Base-by-base conservation (phyloP, 345 rosid species). In the Lumnitzera racemosa region DNA sequence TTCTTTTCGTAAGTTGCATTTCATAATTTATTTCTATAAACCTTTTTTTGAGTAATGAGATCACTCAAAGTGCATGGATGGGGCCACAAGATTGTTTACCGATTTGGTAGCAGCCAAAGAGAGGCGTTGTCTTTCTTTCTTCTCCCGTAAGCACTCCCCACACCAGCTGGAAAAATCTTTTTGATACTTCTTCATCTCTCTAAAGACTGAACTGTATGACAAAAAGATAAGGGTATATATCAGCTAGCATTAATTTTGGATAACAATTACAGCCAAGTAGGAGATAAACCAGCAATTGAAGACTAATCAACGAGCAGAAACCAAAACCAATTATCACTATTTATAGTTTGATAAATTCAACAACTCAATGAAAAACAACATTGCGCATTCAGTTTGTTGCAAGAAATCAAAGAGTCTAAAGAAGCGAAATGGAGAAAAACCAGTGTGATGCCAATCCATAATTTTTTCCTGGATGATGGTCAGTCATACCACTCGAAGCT, bases 151-250 rank as follows among this genome's bases (percentile, higher is more conserved):
- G 81, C 99, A 90, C 71, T 95, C 95, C 51, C 92, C 95, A 61
- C 99, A 95, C 96, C 97, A 90, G 68, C 81, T 78, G 14, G 94
- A 80, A 70, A 73, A 88, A 58, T 86, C 92, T 70, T 78, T 88
- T 69, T 88, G 89, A 74, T 86, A 89, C 74, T 73, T 82, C 80
- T 79, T 90, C 76, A 90, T 73, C 80, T 95, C 99, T 59, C 96
- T 78, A 71, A 84, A 90, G 51, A 80, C 78, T 4, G 97, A 90
- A 65, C 99, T 95, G 78, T 43, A 65, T 52, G 57, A 72, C 53
- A 56, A 31, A 51, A 71, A 59, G 17, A 51, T 24, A 3, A 36
- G 43, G 20, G 47, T 24, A 56, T 16, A 16, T 13, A 36, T 14
- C 47, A 56, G 14, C 43, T 3, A 36, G 43, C 9, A 36, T 36